Evolutionary conservation across 2,329 filamentous ascomycete genomes (phyloP), one percentile per base, ranked within the genome.

Genomic region (Aspergillus quadrilineatus): DNA sequence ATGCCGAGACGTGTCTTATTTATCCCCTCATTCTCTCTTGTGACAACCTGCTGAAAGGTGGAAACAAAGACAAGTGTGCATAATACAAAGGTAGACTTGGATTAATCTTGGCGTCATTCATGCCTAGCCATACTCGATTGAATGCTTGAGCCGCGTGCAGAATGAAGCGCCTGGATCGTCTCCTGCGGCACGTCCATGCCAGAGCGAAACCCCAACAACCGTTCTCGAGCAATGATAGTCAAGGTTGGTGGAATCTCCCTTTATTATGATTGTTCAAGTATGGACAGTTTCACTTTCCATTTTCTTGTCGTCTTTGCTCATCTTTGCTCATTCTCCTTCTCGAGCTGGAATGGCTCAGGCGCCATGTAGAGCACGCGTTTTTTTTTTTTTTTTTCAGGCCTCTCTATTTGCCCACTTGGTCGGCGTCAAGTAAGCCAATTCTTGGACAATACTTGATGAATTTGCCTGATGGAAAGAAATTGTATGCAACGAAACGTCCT

Each of bases 111-210:
- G 15, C 12, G 29, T 52, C 49, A 32, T 52, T 48, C 32, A 58
- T 56, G 50, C 44, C 30, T 56, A 2, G 26, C 14, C 12, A 37
- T 28, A 30, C 34, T 42, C 6, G 28, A 39, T 22, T 32, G 55
- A 22, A 52, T 42, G 32, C 26, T 14, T 37, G 32, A 46, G 37
- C 32, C 47, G 50, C 49, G 48, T 57, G 54, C 44, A 59, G 9
- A 47, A 64, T 64, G 63, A 58, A 55, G 34, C 53, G 45, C 53
- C 45, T 65, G 22, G 56, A 65, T 53, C 58, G 58, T 39, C 28
- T 65, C 26, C 14, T 62, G 30, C 56, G 50, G 47, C 61, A 59
- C 49, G 45, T 63, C 52, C 61, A 62, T 56, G 44, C 50, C 56
- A 58, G 47, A 51, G 57, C 55, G 43, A 60, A 55, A 58, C 53